These are phyloP conservation scores for Yarrowia hollandica DNA, from an alignment of 805 yeast species.

Conservation along the genomic window DNA sequence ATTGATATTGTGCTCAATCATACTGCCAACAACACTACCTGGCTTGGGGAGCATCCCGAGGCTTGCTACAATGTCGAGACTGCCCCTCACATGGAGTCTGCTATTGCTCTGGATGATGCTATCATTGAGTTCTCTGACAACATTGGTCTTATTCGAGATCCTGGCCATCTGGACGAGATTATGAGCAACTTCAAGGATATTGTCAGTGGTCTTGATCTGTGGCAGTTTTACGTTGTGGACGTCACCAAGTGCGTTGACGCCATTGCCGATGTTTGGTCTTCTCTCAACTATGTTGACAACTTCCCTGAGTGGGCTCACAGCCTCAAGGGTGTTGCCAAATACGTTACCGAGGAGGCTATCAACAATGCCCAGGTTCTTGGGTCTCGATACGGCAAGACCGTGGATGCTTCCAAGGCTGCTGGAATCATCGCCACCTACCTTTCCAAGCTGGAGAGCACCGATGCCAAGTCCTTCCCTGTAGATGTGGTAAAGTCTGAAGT, in stretches of 20 bases:
- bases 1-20: slow-evolving; percentile 95
- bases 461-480: slow-evolving; percentile 32
- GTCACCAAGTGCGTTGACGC: slow-evolving; percentile 47
- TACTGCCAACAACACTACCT: slow-evolving; percentile 84
- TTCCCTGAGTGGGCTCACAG: slow-evolving; percentile 38
- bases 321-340: slow-evolving; percentile 48
- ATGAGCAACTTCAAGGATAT: slow-evolving; percentile 72
- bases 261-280: slow-evolving; percentile 34
- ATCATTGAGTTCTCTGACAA: slow-evolving; percentile 63
- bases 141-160: slow-evolving; percentile 57
- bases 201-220: slow-evolving; percentile 61
- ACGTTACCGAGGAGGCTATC: slow-evolving; percentile 47
- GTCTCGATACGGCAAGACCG: slow-evolving; percentile 54
- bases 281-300: slow-evolving; percentile 30
- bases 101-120: slow-evolving; percentile 77
- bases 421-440: slow-evolving; percentile 47
- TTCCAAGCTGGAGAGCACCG: slow-evolving; percentile 39
- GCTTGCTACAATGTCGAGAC: slow-evolving; percentile 83
- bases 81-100: slow-evolving; percentile 84
- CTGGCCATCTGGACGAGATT: slow-evolving; percentile 57
- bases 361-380: slow-evolving; percentile 47
- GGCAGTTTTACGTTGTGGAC: slow-evolving; percentile 86
- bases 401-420: slow-evolving; percentile 55
- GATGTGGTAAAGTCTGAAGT: slow-evolving; percentile 46
- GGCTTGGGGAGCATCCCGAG: slow-evolving; percentile 87